Conservation (phyloP, 371 early-diverging fungal genomes). For the Dinochytrium kinnereticum region DNA sequence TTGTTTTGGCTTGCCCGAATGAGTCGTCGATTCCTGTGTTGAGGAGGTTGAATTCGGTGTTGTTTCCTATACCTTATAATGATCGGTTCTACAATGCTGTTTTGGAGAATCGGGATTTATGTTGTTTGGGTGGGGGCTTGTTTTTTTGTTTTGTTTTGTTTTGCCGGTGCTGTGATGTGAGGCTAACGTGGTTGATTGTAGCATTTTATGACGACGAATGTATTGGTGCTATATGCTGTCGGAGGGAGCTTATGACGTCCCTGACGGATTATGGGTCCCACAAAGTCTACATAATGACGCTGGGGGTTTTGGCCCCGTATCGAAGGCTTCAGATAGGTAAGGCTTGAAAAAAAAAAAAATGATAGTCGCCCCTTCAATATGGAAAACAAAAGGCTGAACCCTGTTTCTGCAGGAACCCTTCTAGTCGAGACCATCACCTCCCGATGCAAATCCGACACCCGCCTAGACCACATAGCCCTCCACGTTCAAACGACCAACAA, state of each 20-base stretch:
- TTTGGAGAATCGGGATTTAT: constrained; percentile 43
- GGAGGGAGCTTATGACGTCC: constrained; percentile 38
- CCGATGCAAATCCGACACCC: constrained; percentile 48
- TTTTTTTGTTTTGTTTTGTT: too few relatives aligned
- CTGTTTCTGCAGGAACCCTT: constrained; percentile 56
- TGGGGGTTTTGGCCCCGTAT: constrained; percentile 90
- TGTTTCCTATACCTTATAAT: constrained; percentile 89
- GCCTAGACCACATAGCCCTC: constrained; percentile 69
- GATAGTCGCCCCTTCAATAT: background rate
- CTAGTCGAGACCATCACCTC: constrained; percentile 69
- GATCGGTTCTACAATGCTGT: constrained; percentile 81
- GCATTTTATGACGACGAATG: constrained; percentile 52
- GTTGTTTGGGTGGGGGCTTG: too few relatives aligned
- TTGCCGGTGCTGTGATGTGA: too few relatives aligned
- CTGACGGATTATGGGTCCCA: background rate
- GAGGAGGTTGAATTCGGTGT: constrained; percentile 70
- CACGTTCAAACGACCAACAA: constrained; percentile 92
- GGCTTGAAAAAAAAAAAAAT: background rate
- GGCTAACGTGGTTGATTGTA: too few relatives aligned
- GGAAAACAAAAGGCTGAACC: background rate
- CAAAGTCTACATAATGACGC: constrained; percentile 90
- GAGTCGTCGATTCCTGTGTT: background rate
- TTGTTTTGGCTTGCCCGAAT: background rate
- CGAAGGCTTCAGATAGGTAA: constrained; percentile 83
- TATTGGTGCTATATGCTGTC: constrained; percentile 91